A percentile compares a stretch with the other conserved stretches of the same genome.
These are phyloP conservation scores for Staphylotrichum longicolle DNA, from an alignment of 495 filamentous ascomycete species.

Conservation along the genomic window DNA sequence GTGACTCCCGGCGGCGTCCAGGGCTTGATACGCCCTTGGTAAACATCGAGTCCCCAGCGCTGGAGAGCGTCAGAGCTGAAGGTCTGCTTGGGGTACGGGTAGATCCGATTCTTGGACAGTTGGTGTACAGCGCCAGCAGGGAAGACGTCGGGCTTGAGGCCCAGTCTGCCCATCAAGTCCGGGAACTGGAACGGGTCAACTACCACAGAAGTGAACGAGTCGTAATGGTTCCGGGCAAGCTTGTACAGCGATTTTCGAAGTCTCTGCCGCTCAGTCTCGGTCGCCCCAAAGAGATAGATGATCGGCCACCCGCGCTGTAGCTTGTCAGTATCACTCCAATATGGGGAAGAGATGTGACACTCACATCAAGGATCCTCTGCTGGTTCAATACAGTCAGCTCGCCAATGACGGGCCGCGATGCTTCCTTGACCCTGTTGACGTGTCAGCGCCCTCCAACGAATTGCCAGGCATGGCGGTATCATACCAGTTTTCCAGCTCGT, in stretches of 20 bases:
- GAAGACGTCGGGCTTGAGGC: slow-evolving; percentile 29
- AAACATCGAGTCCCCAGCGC: slow-evolving; percentile 37
- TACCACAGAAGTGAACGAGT: slow-evolving; percentile 39
- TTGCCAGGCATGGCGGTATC: neutral
- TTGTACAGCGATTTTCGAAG: slow-evolving; percentile 36
- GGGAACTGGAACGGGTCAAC: slow-evolving; percentile 47
- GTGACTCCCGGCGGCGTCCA: slow-evolving; percentile 29
- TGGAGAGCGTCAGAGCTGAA: slow-evolving; percentile 29
- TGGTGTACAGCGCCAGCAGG: slow-evolving; percentile 39
- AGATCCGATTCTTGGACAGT: slow-evolving; percentile 37
- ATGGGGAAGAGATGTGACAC: slow-evolving; percentile 6
- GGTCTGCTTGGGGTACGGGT: slow-evolving; percentile 30
- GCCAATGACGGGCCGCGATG: slow-evolving; percentile 34
- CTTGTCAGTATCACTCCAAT: neutral
- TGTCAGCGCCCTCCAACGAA: neutral
- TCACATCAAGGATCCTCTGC: slow-evolving; percentile 38
- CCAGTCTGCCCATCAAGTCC: slow-evolving; percentile 36
- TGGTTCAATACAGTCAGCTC: slow-evolving; percentile 43
- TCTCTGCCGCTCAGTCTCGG: slow-evolving; percentile 27
- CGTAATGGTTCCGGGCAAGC: slow-evolving; percentile 40
- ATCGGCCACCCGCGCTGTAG: slow-evolving; percentile 40
- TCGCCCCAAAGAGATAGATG: slow-evolving; percentile 43
- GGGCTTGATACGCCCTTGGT: slow-evolving; percentile 34
- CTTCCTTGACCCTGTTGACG: slow-evolving; percentile 30
- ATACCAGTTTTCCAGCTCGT: slow-evolving; percentile 31